Conservation (phyloP, 148 eudicot genomes). For the Chenopodium berlandieri region DNA sequence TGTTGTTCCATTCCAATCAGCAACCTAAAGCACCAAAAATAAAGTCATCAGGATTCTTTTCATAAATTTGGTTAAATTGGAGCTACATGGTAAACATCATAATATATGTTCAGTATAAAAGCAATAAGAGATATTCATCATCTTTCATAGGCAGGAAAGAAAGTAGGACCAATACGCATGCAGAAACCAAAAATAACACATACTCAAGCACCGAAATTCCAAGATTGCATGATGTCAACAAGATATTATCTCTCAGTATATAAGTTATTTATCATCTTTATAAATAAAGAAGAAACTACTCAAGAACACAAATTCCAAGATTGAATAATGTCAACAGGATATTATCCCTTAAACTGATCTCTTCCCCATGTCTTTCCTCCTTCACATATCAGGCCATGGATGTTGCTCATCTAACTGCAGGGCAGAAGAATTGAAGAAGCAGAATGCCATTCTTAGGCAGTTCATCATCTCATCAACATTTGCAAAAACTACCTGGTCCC, state of each 20-base stretch:
- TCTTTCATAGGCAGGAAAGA: neutral
- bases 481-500: neutral
- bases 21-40: constrained; percentile 46
- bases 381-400: neutral
- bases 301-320: neutral
- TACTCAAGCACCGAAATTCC: neutral
- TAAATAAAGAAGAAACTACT: neutral
- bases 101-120: neutral
- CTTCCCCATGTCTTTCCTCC: neutral
- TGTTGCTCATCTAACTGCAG: neutral
- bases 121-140: neutral
- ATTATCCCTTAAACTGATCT: neutral
- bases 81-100: neutral
- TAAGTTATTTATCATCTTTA: too few relatives aligned
- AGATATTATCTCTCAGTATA: neutral
- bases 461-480: neutral
- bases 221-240: neutral
- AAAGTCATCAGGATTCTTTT: constrained; percentile 1
- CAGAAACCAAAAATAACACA: neutral
- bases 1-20: constrained; percentile 52
- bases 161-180: neutral
- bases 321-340: neutral
- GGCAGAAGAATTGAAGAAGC: neutral
- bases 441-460: neutral
- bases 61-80: neutral